Evolutionary conservation across 441 rosid species (phyloP), one percentile per base, ranked within the genome.

Genomic region (Adansonia madagascariensis): DNA sequence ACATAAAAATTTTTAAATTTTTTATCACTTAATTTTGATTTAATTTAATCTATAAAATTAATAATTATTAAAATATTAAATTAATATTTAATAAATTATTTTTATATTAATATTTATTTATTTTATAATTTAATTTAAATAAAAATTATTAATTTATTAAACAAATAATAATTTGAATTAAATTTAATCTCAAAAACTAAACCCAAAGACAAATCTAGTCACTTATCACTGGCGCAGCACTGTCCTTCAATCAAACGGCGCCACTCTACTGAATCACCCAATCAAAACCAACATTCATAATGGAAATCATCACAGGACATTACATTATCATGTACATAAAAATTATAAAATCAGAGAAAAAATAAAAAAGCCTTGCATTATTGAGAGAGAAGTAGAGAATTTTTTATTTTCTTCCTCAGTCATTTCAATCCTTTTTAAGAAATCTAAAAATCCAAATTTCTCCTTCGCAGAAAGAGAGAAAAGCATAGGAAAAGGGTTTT

Each of bases 361-460:
- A 15, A 15, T 6, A 11, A 35, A 35, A 35, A 35, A 35, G 39
- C 39, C 5, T 60, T 22, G 18, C 62, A 52, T 71, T 52, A 72
- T 72, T 55, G 52, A 56, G 63, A 27, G 22, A 20, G 55, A 46
- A 18, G 41, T 47, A 35, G 56, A 47, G 18, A 22, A 24, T 6
- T 20, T 3, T 44, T 20, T 10, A 8, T 67, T 11, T 44, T 39
- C 22, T 3, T 9, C 14, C 74, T 71, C 61, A 31, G 66, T 46
- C 67, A 59, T 60, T 44, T 74, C 49, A 12, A 24, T 74, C 56
- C 43, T 57, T 57, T 11, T 41, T 1, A 59, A 22, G 12, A 60
- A 60, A 20, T 27, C 6, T 46, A 15, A 49, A 35, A 53, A 35
- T 55, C 77, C 77, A 62, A 46, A 46, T 47, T 62, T 74, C 59